Base-by-base conservation (phyloP, 352 stramenopile genomes). In the Paralagenidium karlingii region DNA sequence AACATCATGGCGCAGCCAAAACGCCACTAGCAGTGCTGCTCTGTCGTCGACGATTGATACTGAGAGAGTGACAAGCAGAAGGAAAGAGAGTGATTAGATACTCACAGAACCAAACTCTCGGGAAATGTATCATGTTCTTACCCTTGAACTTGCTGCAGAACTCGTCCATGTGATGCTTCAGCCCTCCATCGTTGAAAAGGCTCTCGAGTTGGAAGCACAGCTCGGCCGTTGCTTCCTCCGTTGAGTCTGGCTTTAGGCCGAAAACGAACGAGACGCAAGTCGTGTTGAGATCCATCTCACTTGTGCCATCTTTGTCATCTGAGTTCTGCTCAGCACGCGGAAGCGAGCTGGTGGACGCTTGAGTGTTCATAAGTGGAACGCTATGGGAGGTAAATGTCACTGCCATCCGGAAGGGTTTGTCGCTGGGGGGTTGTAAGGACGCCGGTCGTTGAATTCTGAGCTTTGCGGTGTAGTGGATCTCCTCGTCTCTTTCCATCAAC, bases 221-320 rank as follows among this genome's bases (percentile, higher is more conserved):
- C n/a, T 76, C 58, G 22, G 71, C 67, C 12, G 50, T 56, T 52
- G 66, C 55, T 40, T 82, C 65, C 34, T 77, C 63, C 77, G 13
- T 2, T 37, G 19, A 33, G 38, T 63, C 62, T 7, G 58, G 32
- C 13, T 51, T 59, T 24, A 76, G 21, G 16, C 57, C 49, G 19
- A 76, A 59, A 15, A 58, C 47, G 8, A 60, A 51, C 34, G 13
- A 71, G 22, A 3, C 24, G 26, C 55, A 65, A n/a, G n/a, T n/a
- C n/a, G n/a, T n/a, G n/a, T n/a, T n/a, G n/a, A n/a, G n/a, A n/a
- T n/a, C n/a, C n/a, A n/a, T n/a, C n/a, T n/a, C n/a, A n/a, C n/a
- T n/a, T n/a, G n/a, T n/a, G n/a, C n/a, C n/a, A n/a, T n/a, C n/a
- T n/a, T n/a, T 65, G 6, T 25, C 40, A 21, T 59, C 45, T 21